A percentile compares a stretch with the other conserved stretches of the same genome.
These are phyloP conservation scores for Dendrothele bispora DNA, from an alignment of 768 basidiomycete genomes.

Conservation along the genomic window DNA sequence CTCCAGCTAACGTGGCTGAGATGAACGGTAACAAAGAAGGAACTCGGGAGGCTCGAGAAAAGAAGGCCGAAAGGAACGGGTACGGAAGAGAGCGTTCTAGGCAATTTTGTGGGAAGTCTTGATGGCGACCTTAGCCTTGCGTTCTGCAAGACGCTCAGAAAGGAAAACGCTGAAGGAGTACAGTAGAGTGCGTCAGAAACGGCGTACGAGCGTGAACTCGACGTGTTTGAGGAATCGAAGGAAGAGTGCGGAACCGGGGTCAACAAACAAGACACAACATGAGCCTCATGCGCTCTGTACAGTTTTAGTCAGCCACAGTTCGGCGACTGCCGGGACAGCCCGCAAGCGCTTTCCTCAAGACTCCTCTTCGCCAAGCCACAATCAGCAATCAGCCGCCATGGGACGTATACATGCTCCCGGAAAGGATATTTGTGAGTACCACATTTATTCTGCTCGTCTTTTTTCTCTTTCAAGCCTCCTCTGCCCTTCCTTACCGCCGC, in stretches of 20 bases:
- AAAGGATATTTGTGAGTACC: conserved; percentile 96
- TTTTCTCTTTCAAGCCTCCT: conserved; percentile 77
- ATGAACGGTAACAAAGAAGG: no score
- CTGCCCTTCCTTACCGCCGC: conserved; percentile 96
- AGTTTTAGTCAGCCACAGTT: background rate
- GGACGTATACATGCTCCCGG: conserved; percentile 99
- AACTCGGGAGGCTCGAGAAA: no score
- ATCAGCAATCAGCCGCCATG: conserved; percentile 47
- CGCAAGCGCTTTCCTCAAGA: conserved; percentile 10
- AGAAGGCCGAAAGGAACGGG: no score
- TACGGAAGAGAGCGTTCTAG: no score
- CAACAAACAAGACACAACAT: background rate
- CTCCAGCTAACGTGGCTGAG: no score
- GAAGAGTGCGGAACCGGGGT: no score
- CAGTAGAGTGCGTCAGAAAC: conserved; percentile 4
- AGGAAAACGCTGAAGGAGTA: conserved; percentile 57
- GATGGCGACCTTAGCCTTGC: conserved; percentile 87
- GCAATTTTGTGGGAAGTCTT: conserved; percentile 46
- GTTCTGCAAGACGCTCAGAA: conserved; percentile 89
- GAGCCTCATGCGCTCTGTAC: background rate
- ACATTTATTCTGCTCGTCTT: conserved; percentile 9
- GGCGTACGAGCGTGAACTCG: no score
- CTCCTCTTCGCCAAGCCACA: conserved; percentile 6
- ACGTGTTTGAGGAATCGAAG: no score
- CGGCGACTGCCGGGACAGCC: background rate